phyloP scores from a whole-genome alignment of 2,329 filamentous ascomycete genomes.

The Aspergillus melleus region DNA sequence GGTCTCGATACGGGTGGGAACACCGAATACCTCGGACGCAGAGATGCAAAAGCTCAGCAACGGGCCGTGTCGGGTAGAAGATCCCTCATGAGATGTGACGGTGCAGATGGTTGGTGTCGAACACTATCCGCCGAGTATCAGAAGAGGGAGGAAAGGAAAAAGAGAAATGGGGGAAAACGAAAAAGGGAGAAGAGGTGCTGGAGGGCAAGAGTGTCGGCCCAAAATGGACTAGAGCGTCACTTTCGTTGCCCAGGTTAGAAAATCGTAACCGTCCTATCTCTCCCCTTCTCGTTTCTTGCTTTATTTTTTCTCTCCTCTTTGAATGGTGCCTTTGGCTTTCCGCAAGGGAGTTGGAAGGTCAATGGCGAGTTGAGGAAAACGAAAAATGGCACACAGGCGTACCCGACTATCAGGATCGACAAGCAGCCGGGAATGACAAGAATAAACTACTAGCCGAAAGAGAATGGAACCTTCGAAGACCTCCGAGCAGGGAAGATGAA shows the following conservation, averaged over 20 bases:
- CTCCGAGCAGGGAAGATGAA: conserved; percentile 5
- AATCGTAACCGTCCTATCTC: neutral
- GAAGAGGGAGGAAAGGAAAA: conserved; percentile 12
- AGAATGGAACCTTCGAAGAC: conserved; percentile 10
- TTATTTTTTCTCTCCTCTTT: conserved; percentile 17
- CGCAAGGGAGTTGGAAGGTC: conserved; percentile 20
- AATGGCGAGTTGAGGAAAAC: conserved; percentile 15
- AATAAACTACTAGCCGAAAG: conserved; percentile 13
- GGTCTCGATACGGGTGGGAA: conserved; percentile 16
- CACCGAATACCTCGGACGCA: conserved; percentile 21
- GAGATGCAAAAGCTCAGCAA: conserved; percentile 26
- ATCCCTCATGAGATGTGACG: conserved; percentile 23
- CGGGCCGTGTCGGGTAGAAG: conserved; percentile 26
- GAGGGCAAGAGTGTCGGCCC: conserved; percentile 2
- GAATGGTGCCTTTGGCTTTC: conserved; percentile 10
- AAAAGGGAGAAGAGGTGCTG: conserved; percentile 6
- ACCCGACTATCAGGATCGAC: conserved; percentile 23
- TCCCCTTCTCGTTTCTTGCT: conserved; percentile 9
- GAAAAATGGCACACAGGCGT: conserved; percentile 8
- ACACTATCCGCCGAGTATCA: conserved; percentile 22
- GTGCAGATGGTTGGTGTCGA: conserved; percentile 13
- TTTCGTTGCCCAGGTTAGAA: neutral
- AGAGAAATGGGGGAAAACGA: conserved; percentile 17
- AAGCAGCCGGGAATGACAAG: conserved; percentile 12
- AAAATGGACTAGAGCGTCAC: conserved; percentile 3